phyloP scores from a whole-genome alignment of 306 rosid species.

The Quercus alba region DNA sequence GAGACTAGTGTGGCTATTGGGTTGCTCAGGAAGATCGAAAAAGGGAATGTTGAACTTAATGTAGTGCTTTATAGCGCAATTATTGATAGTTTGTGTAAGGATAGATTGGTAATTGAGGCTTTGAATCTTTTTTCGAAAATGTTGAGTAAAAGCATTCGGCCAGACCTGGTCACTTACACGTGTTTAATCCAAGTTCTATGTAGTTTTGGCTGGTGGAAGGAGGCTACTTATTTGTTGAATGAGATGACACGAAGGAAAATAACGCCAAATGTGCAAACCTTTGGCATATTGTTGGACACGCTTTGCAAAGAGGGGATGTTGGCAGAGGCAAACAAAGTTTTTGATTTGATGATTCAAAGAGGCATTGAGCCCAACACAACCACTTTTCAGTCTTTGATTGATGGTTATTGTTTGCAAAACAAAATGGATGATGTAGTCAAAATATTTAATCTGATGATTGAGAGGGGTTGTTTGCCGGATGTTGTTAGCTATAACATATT shows the following conservation, averaged over 20 bases:
- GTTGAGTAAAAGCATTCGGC: background rate
- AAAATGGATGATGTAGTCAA: slow-evolving; percentile 20
- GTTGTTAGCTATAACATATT: slow-evolving; percentile 21
- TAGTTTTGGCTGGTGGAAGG: slow-evolving; percentile 19
- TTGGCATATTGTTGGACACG: slow-evolving; percentile 10
- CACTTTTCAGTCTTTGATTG: slow-evolving; percentile 32
- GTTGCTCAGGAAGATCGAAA: background rate
- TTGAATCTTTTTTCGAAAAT: background rate
- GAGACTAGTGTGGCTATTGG: background rate
- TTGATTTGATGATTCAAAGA: slow-evolving; percentile 20
- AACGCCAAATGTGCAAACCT: slow-evolving; percentile 23
- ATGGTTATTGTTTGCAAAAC: slow-evolving; percentile 27
- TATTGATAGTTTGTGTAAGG: slow-evolving; percentile 4
- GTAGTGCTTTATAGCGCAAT: background rate
- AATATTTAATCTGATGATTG: slow-evolving; percentile 21
- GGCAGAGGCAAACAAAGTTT: slow-evolving; percentile 11
- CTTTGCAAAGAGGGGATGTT: slow-evolving; percentile 32
- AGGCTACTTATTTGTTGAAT: slow-evolving; percentile 14
- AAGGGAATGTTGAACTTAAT: background rate
- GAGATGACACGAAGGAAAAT: slow-evolving; percentile 30
- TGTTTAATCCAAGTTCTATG: slow-evolving; percentile 34
- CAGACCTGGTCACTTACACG: slow-evolving; percentile 24
- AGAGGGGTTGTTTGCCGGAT: slow-evolving; percentile 8
- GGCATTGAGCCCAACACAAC: slow-evolving; percentile 21
- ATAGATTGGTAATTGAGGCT: background rate